Base-by-base conservation (phyloP, 163 green algal species). In the Coccomyxa subellipsoidea region DNA sequence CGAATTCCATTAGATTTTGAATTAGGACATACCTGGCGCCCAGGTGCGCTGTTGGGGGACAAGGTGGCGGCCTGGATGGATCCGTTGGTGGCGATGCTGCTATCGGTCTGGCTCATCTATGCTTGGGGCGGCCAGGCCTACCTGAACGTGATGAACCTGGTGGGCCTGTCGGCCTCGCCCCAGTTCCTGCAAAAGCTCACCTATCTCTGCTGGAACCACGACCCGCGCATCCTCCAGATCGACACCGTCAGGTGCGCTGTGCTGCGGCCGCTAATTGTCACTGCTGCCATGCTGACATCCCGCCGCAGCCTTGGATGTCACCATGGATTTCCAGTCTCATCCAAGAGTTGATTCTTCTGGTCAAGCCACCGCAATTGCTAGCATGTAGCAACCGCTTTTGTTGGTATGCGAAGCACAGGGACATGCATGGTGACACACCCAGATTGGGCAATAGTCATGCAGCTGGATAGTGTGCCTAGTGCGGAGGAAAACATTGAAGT, bases 161-260 rank as follows among this genome's bases (percentile, higher is more conserved):
- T 85, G 59, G 81, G 81, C 8, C 59, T 37, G 34, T 54, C 76
- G 1, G 76, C 81, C 7, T 71, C 81, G 38, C 81, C 81, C 0
- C n/a, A 75, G 39, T 85, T 91, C 69, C 81, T 92, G 71, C 77
- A 82, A n/a, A 86, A 90, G 82, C 70, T 93, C 15, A 93, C 88
- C n/a, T 92, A 89, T 77, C 80, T 93, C 9, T 70, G 87, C 0
- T 91, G 79, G 53, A 90, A 92, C 40, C 87, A 91, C 80, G 59
- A 90, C 80, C 69, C 54, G 21, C 31, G 80, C 25, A 87, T 93
- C 32, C 35, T 71, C 34, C 54, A 84, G 29, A 89, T 93, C 35
- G 89, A 93, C 80, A 93, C 89, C 9, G 85, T 93, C 5, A 83
- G 89, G 80, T 83, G 70, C n/a, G 80, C 34, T 3, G 76, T 21